Conservation (phyloP, 768 basidiomycete species). For the Podaxis sp. region DNA sequence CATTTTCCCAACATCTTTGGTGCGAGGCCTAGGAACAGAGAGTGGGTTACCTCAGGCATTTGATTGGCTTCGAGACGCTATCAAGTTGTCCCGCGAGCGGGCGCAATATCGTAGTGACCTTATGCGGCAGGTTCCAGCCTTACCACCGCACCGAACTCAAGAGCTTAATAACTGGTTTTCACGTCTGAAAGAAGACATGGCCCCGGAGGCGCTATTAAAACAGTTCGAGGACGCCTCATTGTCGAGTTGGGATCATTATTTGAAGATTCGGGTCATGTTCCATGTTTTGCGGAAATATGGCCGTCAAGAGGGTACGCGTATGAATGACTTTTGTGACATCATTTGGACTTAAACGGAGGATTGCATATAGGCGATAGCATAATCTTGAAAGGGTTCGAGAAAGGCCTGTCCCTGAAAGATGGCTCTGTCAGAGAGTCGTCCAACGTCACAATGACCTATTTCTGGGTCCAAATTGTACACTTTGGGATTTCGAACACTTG, state of each 20-base stretch:
- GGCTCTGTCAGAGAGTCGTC: conserved; percentile 30
- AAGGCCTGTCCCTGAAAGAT: conserved; percentile 31
- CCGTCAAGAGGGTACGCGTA: conserved; percentile 35
- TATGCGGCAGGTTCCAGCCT: background rate
- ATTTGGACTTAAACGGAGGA: background rate
- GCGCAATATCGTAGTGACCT: background rate
- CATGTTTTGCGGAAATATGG: conserved; percentile 37
- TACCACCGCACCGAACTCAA: conserved; percentile 12
- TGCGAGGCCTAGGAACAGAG: conserved; percentile 7
- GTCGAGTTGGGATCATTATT: conserved; percentile 49
- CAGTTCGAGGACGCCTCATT: conserved; percentile 32
- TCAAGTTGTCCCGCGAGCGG: background rate
- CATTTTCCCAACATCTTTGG: conserved; percentile 26
- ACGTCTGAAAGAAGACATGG: conserved; percentile 26
- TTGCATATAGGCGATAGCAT: conserved; percentile 35
- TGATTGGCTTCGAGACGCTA: conserved; percentile 29
- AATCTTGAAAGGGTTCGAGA: conserved; percentile 39
- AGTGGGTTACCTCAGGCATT: conserved; percentile 37
- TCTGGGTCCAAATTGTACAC: conserved; percentile 49
- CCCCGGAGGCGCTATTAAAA: conserved; percentile 30
- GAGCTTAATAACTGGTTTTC: conserved; percentile 36
- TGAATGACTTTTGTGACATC: background rate
- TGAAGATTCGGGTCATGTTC: conserved; percentile 41
- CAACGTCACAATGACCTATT: conserved; percentile 48
- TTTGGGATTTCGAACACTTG: conserved; percentile 40